These are phyloP conservation scores for Chrysanthemum seticuspe DNA, from an alignment of 129 eudicot species.

Conservation along the genomic window DNA sequence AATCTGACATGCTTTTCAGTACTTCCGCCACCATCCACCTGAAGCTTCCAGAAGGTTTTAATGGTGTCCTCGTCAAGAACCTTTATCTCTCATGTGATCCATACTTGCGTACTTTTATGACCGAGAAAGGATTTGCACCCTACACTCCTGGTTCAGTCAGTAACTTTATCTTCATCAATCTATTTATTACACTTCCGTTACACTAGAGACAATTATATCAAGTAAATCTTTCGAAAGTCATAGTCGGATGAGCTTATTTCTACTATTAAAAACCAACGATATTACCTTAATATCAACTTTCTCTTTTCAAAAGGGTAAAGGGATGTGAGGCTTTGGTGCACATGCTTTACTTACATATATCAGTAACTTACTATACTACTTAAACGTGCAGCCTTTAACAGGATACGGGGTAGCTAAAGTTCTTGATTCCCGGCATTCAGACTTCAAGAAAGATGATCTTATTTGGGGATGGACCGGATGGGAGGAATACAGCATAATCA, in stretches of 20 bases:
- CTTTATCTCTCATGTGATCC: conserved; percentile 41
- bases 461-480: conserved; percentile 71
- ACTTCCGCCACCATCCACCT: conserved; percentile 10
- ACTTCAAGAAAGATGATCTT: conserved; percentile 60
- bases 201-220: too few relatives aligned
- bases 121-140: conserved; percentile 21
- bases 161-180: not conserved
- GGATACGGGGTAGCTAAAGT: conserved; percentile 74
- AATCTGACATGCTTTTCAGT: conserved; percentile 32
- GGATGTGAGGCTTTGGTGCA: not conserved
- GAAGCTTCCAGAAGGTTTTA: conserved; percentile 39
- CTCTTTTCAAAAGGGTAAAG: too few relatives aligned
- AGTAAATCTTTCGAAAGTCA: too few relatives aligned
- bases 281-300: too few relatives aligned
- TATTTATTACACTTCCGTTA: too few relatives aligned
- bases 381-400: conserved; percentile 40
- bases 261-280: too few relatives aligned
- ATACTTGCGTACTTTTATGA: conserved; percentile 37
- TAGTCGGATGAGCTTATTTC: too few relatives aligned
- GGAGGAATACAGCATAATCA: conserved; percentile 75
- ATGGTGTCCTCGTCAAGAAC: conserved; percentile 34
- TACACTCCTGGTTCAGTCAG: conserved; percentile 45
- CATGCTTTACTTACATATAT: not conserved
- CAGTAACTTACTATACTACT: not conserved
- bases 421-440: conserved; percentile 53